A percentile compares a stretch with the other conserved stretches of the same genome.
These are phyloP conservation scores for Xylaria arbuscula DNA, from an alignment of 2,329 filamentous ascomycete species.

Conservation along the genomic window DNA sequence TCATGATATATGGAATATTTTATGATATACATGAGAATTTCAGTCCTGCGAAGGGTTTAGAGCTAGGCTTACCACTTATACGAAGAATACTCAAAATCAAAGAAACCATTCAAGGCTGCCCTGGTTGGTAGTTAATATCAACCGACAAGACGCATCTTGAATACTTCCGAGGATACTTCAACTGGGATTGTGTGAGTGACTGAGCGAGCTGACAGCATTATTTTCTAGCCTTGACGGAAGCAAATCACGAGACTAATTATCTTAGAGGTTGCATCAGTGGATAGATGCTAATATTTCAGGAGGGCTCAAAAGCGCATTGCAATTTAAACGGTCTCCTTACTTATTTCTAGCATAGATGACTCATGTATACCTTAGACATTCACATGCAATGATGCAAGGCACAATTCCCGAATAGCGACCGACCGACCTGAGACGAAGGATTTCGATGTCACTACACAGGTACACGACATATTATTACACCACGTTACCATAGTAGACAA, in stretches of 20 bases:
- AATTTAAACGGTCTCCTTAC: background rate
- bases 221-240: background rate
- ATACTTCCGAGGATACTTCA: background rate
- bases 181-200: background rate
- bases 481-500: no score
- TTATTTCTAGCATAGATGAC: background rate
- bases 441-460: no score
- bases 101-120: background rate
- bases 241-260: background rate
- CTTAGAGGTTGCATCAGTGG: background rate
- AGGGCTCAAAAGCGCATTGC: background rate
- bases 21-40: slow-evolving; percentile 19
- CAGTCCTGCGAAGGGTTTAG: background rate
- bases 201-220: background rate
- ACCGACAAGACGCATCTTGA: background rate
- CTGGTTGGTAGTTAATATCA: background rate
- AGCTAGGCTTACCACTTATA: background rate
- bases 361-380: slow-evolving; percentile 1
- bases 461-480: no score
- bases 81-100: slow-evolving; percentile 12
- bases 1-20: slow-evolving; percentile 8
- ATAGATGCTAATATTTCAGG: slow-evolving; percentile 10
- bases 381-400: no score
- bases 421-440: no score
- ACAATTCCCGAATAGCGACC: no score